Percentiles rank a stretch among this genome's conserved stretches.
phyloP scores from a whole-genome alignment of 2,329 filamentous ascomycete genomes.

The Trichoderma atrobrunneum region DNA sequence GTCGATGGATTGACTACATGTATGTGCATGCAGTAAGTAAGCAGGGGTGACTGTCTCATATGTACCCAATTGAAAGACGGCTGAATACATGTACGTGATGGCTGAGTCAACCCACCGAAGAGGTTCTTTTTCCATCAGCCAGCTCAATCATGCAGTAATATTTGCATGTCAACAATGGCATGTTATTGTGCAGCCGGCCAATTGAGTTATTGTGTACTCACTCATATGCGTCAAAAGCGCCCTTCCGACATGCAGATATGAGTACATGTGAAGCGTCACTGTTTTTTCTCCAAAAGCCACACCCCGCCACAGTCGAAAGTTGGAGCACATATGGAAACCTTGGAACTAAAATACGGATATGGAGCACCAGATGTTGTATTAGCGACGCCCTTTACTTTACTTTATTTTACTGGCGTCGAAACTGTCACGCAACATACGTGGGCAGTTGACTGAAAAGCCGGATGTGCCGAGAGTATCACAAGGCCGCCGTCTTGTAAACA shows the following conservation, averaged over 20 bases:
- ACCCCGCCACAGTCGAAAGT: not conserved
- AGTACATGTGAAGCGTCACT: not conserved
- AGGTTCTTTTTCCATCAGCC: not conserved
- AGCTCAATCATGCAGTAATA: not conserved
- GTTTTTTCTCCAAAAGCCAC: not conserved
- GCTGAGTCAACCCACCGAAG: not conserved
- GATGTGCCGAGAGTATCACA: not conserved
- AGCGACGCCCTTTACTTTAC: not conserved
- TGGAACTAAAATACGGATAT: not conserved
- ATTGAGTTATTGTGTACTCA: not conserved
- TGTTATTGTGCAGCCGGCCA: not conserved
- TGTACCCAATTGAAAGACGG: not conserved
- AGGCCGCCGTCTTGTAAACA: not conserved
- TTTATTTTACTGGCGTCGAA: not conserved
- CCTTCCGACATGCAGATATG: not conserved
- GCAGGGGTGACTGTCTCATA: not conserved
- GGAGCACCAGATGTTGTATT: not conserved
- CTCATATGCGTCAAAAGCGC: not conserved
- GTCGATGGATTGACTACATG: not conserved
- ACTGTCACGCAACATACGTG: not conserved
- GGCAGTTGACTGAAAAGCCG: not conserved
- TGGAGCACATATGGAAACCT: not conserved
- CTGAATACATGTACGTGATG: not conserved
- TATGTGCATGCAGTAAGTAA: not conserved
- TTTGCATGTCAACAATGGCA: not conserved